phyloP scores from a whole-genome alignment of 768 basidiomycete species.

The Tylopilus sp. region DNA sequence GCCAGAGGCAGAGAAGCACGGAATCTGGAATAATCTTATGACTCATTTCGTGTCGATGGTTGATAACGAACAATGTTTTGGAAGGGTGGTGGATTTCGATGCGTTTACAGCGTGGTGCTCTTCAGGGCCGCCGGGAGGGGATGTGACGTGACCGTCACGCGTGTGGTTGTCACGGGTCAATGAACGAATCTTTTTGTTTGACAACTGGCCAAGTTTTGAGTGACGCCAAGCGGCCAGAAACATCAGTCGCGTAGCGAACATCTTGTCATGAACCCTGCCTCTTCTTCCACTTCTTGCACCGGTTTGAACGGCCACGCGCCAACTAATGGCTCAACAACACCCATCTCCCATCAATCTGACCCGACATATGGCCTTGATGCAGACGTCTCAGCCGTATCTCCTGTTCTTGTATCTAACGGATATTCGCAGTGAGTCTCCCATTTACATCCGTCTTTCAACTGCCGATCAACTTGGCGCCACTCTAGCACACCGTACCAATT shows the following conservation, averaged over 20 bases:
- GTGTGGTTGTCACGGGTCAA: conserved; percentile 15
- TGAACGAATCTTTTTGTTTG: conserved; percentile 17
- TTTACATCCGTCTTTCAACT: neutral
- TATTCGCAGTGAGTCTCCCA: conserved; percentile 52
- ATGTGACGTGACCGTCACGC: conserved; percentile 24
- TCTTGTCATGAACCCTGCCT: conserved; percentile 23
- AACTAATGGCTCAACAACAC: conserved; percentile 46
- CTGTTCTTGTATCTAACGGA: conserved; percentile 51
- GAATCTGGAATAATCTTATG: conserved; percentile 54
- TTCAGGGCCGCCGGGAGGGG: neutral
- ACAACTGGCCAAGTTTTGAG: conserved; percentile 1
- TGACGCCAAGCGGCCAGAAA: neutral
- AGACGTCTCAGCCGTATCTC: conserved; percentile 21
- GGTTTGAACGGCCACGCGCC: conserved; percentile 52
- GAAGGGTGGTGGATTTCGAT: conserved; percentile 38
- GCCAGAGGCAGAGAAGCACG: conserved; percentile 33
- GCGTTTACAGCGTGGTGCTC: conserved; percentile 23
- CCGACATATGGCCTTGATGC: conserved; percentile 35
- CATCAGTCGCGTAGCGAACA: conserved; percentile 1
- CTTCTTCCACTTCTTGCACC: conserved; percentile 34
- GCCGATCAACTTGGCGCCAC: conserved; percentile 10
- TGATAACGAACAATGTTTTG: conserved; percentile 33
- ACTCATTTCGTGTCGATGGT: conserved; percentile 53
- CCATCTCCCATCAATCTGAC: conserved; percentile 36
- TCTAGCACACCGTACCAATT: conserved; percentile 47